Evolutionary conservation across 1,284 basidiomycete species (phyloP), one percentile per base, ranked within the genome.

Genomic region (Moesziomyces aphidis): DNA sequence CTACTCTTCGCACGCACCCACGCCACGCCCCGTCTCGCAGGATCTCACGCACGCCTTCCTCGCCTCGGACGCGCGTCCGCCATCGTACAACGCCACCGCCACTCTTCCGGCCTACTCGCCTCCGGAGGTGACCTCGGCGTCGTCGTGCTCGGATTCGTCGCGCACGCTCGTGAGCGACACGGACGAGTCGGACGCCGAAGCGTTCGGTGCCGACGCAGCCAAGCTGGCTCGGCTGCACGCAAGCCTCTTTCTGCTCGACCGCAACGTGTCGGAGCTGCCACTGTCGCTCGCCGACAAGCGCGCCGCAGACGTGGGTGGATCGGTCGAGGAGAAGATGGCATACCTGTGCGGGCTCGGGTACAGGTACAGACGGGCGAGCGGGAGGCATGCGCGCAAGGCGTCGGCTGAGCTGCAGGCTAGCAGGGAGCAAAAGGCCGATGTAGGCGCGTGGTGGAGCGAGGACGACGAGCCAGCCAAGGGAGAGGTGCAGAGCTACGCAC

Each of bases 321-420:
- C 43, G n/a, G 60, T 66, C 10, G 69, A 62, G 36, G 72, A 71
- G 45, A 61, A 67, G 50, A 68, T 71, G 72, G 72, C 67, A 0
- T 75, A 71, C 28, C 67, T 75, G 8, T 75, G 67, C 28, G 72
- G 72, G 5, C 23, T 75, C 3, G 67, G 72, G 1, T 75, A 75
- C 39, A 22, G 72, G 8, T 71, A 57, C 23, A 23, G 47, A 5
- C 55, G 43, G 36, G 55, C 23, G 26, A 34, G 34, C 31, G 36
- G 22, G 0, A n/a, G 49, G 24, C 55, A 62, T 24, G 55, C 34
- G 8, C 42, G 65, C 24, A 62, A 68, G n/a, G 48, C 21, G 7
- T 51, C 59, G 10, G 36, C 44, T 3, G 66, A 62, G 1, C 42
- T n/a, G 6, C 55, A 28, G 7, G 22, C 17, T 11, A 24, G 5